Conservation (phyloP, 2,329 filamentous ascomycete species). For the Fusarium veterinarium region DNA sequence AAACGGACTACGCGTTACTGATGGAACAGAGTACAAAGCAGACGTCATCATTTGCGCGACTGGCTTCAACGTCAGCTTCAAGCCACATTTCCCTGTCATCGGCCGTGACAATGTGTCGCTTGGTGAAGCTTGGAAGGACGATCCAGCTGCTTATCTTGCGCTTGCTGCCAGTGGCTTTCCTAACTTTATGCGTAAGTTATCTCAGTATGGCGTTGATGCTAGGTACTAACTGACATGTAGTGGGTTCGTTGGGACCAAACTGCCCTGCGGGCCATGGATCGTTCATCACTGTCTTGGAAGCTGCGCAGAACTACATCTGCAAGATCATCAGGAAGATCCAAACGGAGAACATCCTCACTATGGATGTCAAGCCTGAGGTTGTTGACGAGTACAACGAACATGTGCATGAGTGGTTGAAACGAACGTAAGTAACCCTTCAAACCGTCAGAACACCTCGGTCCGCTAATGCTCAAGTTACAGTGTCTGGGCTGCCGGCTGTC, state of each 20-base stretch:
- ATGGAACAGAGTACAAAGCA: constrained; percentile 13
- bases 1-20: constrained; percentile 11
- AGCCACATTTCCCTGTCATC: constrained; percentile 42
- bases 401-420: constrained; percentile 9
- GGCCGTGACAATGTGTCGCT: constrained; percentile 29
- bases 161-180: constrained; percentile 44
- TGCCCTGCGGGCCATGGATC: constrained; percentile 17
- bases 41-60: constrained; percentile 22
- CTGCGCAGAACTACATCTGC: constrained; percentile 17
- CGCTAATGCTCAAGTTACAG: neutral
- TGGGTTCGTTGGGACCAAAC: constrained; percentile 5
- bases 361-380: constrained; percentile 11
- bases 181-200: constrained; percentile 30
- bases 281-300: constrained; percentile 10
- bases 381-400: constrained; percentile 6
- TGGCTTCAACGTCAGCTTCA: constrained; percentile 44
- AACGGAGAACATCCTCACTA: constrained; percentile 10
- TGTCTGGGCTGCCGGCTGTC: constrained; percentile 10
- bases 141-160: constrained; percentile 45
- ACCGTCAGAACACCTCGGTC: rapidly evolving
- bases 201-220: too few relatives aligned
- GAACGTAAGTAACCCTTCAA: neutral
- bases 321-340: constrained; percentile 21
- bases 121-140: constrained; percentile 39
- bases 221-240: neutral